phyloP scores from a whole-genome alignment of 805 yeast genomes.

The Kregervanrija pseudodelftensis region DNA sequence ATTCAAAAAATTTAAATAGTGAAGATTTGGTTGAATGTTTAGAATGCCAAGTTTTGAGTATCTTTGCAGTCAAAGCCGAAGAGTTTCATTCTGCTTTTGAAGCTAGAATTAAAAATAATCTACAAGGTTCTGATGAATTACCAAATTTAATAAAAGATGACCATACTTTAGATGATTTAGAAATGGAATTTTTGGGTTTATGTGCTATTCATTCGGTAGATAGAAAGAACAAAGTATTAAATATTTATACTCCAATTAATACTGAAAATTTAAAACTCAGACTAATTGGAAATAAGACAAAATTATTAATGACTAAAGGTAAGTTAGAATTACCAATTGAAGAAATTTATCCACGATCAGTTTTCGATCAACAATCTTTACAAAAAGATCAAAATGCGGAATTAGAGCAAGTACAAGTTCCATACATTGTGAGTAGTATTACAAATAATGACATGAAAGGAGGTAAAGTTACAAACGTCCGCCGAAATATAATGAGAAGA shows the following conservation, averaged over 20 bases:
- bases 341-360: slow-evolving; percentile 20
- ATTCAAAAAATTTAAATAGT: slow-evolving; percentile 26
- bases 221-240: slow-evolving; percentile 29
- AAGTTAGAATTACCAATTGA: slow-evolving; percentile 57
- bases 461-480: slow-evolving; percentile 41
- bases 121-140: slow-evolving; percentile 3
- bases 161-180: slow-evolving; percentile 7
- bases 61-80: slow-evolving; percentile 27
- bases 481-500: slow-evolving; percentile 30
- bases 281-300: slow-evolving; percentile 17
- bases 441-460: slow-evolving; percentile 29
- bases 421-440: slow-evolving; percentile 34
- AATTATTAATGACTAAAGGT: slow-evolving; percentile 47
- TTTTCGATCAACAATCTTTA: slow-evolving; percentile 6
- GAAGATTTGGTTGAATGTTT: slow-evolving; percentile 29
- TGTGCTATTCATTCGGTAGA: slow-evolving; percentile 66
- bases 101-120: slow-evolving; percentile 2
- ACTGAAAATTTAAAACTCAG: slow-evolving; percentile 7
- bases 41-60: slow-evolving; percentile 37
- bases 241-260: slow-evolving; percentile 48
- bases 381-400: no score
- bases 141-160: slow-evolving; percentile 24
- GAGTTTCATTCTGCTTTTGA: slow-evolving; percentile 13
- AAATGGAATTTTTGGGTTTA: slow-evolving; percentile 38
- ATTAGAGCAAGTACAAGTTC: slow-evolving; percentile 10